A percentile compares a stretch with the other conserved stretches of the same genome.
These are phyloP conservation scores for Eucalyptus marginata DNA, from an alignment of 345 rosid species.

Conservation along the genomic window DNA sequence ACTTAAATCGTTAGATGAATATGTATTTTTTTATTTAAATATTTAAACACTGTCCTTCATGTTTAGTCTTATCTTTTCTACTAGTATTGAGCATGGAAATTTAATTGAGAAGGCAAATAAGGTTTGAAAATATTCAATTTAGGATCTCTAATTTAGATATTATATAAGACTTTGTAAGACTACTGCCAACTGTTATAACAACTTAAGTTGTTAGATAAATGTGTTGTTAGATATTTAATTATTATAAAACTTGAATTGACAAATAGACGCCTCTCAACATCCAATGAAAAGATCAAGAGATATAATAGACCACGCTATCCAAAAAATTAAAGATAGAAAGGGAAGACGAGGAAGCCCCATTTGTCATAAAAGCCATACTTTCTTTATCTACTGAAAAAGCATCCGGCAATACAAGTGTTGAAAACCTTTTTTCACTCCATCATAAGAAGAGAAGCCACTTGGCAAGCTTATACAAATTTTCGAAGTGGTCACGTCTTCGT, in stretches of 20 bases:
- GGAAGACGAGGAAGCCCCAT: background rate
- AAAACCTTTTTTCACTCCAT: background rate
- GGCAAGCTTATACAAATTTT: background rate
- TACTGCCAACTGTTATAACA: too few relatives aligned
- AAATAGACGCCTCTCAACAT: background rate
- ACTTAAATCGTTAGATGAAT: too few relatives aligned
- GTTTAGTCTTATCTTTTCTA: too few relatives aligned
- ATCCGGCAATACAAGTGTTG: background rate
- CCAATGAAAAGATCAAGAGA: background rate
- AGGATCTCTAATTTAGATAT: too few relatives aligned
- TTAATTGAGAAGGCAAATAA: too few relatives aligned
- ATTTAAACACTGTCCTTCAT: too few relatives aligned
- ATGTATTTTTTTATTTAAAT: too few relatives aligned
- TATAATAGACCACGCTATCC: background rate
- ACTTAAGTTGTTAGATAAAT: too few relatives aligned
- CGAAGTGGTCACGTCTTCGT: background rate
- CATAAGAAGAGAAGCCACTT: background rate
- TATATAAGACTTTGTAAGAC: too few relatives aligned
- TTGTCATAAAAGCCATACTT: background rate
- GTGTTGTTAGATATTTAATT: too few relatives aligned
- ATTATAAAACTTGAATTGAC: background rate
- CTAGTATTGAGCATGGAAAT: too few relatives aligned
- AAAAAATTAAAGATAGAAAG: background rate
- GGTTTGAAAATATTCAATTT: too few relatives aligned
- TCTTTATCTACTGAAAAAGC: background rate